Base-by-base conservation (phyloP, 148 eudicot species). In the Amaranthus hypochondriacus region DNA sequence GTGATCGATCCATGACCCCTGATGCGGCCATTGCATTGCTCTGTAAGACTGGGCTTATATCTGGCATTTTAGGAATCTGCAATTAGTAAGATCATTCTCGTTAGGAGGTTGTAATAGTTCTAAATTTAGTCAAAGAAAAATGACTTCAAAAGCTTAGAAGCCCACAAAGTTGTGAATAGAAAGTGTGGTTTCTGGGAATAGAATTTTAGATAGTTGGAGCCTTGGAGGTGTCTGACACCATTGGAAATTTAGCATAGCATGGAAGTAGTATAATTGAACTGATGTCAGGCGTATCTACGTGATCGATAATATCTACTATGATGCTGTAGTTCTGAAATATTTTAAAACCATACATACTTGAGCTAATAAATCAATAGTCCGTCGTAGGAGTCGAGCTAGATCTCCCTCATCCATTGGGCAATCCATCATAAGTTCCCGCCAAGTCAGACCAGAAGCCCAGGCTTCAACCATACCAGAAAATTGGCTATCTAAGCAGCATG, bases 321-420 rank as follows among this genome's bases (percentile, higher is more conserved):
- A 47, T 15, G 15, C 12, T 49, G 61, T 49, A 51, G 14, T 58
- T 56, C 47, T 48, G 56, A 57, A 72, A 48, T 54, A 21, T 14
- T 15, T 13, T 42, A 39, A 12, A 51, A 8, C 69, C 50, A 73
- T 50, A 63, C 78, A 48, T 74, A 95, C 97, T 93, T 92, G 97
- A 80, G 96, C 92, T 76, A 95, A 81, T 46, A 92, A 59, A 83
- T 95, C 99, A 70, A 92, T 88, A 0, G 99, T 90, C 73, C 99
- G 73, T 46, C 99, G 85, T 70, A 92, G 81, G 15, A 95, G 90
- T 51, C 99, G 97, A 78, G 97, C 96, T 58, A 95, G 84, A 83
- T 95, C 99, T 48, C 99, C 99, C 75, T 92, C 99, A 84, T 95
- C 99, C 99, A 95, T 92, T 5, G 99, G 96, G 81, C 97, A 92